These are phyloP conservation scores for Singerocomus inundabilis DNA, from an alignment of 1,284 basidiomycete genomes.

Conservation along the genomic window DNA sequence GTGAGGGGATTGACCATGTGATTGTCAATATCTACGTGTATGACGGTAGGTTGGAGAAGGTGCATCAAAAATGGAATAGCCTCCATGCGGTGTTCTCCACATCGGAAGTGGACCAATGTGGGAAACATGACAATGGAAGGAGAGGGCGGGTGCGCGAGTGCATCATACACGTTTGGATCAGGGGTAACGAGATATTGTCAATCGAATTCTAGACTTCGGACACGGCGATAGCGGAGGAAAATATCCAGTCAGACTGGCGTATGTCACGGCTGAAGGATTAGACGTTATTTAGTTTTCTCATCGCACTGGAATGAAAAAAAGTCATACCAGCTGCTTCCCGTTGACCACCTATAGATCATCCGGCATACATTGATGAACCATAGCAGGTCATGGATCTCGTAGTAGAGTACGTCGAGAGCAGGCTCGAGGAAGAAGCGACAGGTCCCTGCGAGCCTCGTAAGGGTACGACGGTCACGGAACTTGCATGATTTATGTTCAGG, in stretches of 20 bases:
- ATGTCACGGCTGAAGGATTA: conserved; percentile 28
- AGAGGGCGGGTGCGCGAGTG: conserved; percentile 17
- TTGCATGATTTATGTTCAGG: conserved; percentile 29
- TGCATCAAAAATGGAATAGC: conserved; percentile 23
- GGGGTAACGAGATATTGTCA: conserved; percentile 27
- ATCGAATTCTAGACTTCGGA: conserved; percentile 31
- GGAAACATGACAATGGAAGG: conserved; percentile 25
- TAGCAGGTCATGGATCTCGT: conserved; percentile 34
- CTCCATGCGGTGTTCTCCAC: conserved; percentile 23
- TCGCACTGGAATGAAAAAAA: no score
- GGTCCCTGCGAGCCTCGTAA: conserved; percentile 33
- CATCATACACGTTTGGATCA: conserved; percentile 21
- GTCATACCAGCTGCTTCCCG: conserved; percentile 31
- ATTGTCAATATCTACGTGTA: conserved; percentile 32
- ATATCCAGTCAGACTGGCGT: conserved; percentile 25
- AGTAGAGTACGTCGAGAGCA: conserved; percentile 33
- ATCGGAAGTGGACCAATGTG: conserved; percentile 26
- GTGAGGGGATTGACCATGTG: conserved; percentile 28
- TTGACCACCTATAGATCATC: conserved; percentile 33
- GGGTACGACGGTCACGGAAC: conserved; percentile 30
- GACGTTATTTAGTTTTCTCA: no score
- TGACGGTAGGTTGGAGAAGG: conserved; percentile 25
- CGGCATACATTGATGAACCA: conserved; percentile 35
- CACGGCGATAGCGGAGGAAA: conserved; percentile 31
- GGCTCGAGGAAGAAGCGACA: no score